A percentile compares a stretch with the other conserved stretches of the same genome.
Evolutionary conservation across 257 asterid species (phyloP).

Genomic region (Dorcoceras hygrometricum): DNA sequence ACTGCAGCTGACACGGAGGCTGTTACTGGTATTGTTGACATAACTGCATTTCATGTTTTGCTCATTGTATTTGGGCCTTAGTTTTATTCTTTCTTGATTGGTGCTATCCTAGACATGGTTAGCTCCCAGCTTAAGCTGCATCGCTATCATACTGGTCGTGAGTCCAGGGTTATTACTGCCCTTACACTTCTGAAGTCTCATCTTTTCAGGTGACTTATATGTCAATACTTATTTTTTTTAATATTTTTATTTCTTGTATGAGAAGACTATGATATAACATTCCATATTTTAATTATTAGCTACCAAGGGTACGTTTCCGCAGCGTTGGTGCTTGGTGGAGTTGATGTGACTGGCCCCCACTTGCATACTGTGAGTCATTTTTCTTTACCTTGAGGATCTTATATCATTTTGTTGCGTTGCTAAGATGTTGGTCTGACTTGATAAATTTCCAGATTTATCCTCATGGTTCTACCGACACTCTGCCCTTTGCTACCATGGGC

Average conservation of each 20-base stretch:
- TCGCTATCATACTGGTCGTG: conserved; percentile 87
- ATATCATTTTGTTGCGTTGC: background rate
- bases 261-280: conserved; percentile 23
- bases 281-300: conserved; percentile 34
- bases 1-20: conserved; percentile 99
- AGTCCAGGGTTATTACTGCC: conserved; percentile 90
- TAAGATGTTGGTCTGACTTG: conserved; percentile 21
- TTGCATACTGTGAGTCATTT: conserved; percentile 77
- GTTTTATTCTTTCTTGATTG: conserved; percentile 13
- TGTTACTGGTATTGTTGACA: conserved; percentile 59
- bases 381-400: background rate
- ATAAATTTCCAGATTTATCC: conserved; percentile 70
- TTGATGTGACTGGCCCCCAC: conserved; percentile 89
- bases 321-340: conserved; percentile 97
- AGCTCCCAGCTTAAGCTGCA: conserved; percentile 92
- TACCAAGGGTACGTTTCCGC: conserved; percentile 90
- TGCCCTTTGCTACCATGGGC: conserved; percentile 98
- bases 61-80: background rate
- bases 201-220: conserved; percentile 62
- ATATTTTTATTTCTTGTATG: conserved; percentile 10
- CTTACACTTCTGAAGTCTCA: conserved; percentile 81
- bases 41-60: conserved; percentile 12
- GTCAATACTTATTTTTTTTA: conserved; percentile 17
- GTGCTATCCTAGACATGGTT: conserved; percentile 68
- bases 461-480: conserved; percentile 95